These are phyloP conservation scores for Grosmannia clavigera DNA, from an alignment of 2,329 filamentous ascomycete species.

Conservation along the genomic window DNA sequence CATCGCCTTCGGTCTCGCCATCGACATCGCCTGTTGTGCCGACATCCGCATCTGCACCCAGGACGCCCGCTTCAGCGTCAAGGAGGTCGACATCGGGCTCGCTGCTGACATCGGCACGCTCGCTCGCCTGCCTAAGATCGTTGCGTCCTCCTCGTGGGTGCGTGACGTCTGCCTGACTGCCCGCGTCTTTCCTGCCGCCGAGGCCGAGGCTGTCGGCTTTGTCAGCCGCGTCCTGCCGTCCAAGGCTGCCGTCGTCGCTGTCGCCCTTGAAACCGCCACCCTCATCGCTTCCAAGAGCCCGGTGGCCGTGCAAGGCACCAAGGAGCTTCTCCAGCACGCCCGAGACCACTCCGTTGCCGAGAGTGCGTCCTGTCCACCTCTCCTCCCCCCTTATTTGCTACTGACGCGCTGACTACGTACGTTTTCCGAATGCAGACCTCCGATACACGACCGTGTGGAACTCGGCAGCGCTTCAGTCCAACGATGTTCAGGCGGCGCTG, in stretches of 20 bases:
- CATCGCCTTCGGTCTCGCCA: constrained; percentile 62
- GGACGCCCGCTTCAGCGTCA: constrained; percentile 54
- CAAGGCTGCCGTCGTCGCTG: constrained; percentile 50
- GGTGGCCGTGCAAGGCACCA: constrained; percentile 76
- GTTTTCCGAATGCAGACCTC: constrained; percentile 38
- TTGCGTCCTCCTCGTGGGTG: constrained; percentile 61
- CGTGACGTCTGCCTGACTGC: constrained; percentile 68
- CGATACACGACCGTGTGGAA: constrained; percentile 86
- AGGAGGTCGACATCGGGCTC: constrained; percentile 73
- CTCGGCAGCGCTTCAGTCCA: constrained; percentile 65
- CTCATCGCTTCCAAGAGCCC: constrained; percentile 72
- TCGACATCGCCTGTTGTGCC: constrained; percentile 59
- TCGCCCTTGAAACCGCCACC: constrained; percentile 49
- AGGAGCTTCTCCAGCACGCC: constrained; percentile 73
- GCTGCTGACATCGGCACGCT: constrained; percentile 71
- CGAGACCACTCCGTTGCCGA: constrained; percentile 68
- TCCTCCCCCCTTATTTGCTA: neutral
- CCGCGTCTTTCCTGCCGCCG: constrained; percentile 53
- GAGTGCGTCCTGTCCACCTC: constrained; percentile 36
- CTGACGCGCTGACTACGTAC: neutral
- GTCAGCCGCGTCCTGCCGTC: constrained; percentile 51
- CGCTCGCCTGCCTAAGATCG: constrained; percentile 58
- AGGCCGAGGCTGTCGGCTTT: constrained; percentile 58
- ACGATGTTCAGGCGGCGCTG: constrained; percentile 63
- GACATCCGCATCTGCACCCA: constrained; percentile 56